phyloP scores from a whole-genome alignment of 768 basidiomycete species.

The Mycena olivaceomarginata region DNA sequence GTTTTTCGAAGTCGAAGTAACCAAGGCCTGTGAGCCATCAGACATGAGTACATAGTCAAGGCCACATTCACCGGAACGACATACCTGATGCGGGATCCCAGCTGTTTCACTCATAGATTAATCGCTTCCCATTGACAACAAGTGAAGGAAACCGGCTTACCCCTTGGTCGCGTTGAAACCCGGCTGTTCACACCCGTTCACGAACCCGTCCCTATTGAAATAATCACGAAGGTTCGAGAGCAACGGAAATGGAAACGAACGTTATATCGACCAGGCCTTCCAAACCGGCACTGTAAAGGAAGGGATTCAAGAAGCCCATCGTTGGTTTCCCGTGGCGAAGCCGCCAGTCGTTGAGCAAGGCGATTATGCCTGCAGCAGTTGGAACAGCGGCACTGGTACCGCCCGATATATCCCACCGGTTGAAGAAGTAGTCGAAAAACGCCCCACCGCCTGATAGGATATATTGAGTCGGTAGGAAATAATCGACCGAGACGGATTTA shows the following conservation, averaged over 20 bases:
- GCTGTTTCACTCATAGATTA: constrained; percentile 12
- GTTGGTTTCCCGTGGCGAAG: constrained; percentile 53
- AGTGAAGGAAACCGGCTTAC: constrained; percentile 15
- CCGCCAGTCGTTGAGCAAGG: constrained; percentile 65
- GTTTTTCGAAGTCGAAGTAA: constrained; percentile 57
- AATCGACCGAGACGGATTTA: constrained; percentile 51
- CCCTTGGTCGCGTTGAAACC: constrained; percentile 44
- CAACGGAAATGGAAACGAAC: constrained; percentile 56
- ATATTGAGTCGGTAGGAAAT: constrained; percentile 2
- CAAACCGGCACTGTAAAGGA: constrained; percentile 56
- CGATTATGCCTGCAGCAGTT: constrained; percentile 58
- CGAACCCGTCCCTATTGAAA: constrained; percentile 54
- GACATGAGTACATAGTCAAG: not conserved
- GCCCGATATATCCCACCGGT: constrained; percentile 48
- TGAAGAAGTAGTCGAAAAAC: constrained; percentile 60
- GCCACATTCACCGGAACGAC: constrained; percentile 29
- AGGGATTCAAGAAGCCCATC: constrained; percentile 62
- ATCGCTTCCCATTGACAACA: not conserved
- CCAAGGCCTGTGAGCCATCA: constrained; percentile 52
- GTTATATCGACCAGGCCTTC: constrained; percentile 59
- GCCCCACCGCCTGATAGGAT: constrained; percentile 30
- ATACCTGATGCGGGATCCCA: constrained; percentile 53
- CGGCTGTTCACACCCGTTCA: constrained; percentile 55
- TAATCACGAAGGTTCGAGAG: constrained; percentile 56
- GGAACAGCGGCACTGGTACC: constrained; percentile 64